phyloP scores from a whole-genome alignment of 192 early-diverging fungal genomes.

The Funneliformis geosporum region DNA sequence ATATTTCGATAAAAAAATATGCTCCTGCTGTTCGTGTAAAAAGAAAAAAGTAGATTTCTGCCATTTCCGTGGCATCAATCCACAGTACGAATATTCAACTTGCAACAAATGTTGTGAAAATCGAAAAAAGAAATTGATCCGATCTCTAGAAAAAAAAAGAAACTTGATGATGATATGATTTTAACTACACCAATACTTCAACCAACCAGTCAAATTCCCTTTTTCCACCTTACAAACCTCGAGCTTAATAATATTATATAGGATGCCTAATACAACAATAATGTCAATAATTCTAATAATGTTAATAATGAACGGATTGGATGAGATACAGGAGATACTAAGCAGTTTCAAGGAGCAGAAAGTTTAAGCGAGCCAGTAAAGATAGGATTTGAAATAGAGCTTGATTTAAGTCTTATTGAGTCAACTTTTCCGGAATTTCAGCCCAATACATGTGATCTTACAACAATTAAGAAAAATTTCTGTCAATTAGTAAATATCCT shows the following conservation, averaged over 20 bases:
- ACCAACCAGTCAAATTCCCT: neutral
- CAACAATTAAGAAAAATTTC: neutral
- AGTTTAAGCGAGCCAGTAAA: constrained; percentile 1
- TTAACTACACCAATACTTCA: neutral
- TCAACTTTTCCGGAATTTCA: neutral
- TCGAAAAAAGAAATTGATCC: neutral
- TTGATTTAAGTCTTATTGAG: neutral
- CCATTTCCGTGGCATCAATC: neutral
- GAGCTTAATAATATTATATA: neutral
- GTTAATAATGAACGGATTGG: too few species aligned
- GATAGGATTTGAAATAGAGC: neutral
- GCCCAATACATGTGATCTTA: neutral
- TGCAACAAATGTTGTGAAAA: constrained; percentile 18
- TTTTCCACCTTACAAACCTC: too few species aligned
- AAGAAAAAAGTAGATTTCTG: constrained; percentile 5
- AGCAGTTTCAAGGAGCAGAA: neutral
- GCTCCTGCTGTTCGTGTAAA: neutral
- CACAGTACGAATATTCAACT: neutral
- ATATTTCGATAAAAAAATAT: neutral
- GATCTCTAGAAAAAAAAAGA: neutral
- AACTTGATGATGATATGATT: neutral
- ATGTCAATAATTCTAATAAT: too few species aligned
- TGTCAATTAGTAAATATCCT: neutral
- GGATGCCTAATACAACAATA: too few species aligned
- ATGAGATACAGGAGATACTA: neutral